Conservation (phyloP, 176 grass and related monocot genomes). For the Rhynchospora pubera region DNA sequence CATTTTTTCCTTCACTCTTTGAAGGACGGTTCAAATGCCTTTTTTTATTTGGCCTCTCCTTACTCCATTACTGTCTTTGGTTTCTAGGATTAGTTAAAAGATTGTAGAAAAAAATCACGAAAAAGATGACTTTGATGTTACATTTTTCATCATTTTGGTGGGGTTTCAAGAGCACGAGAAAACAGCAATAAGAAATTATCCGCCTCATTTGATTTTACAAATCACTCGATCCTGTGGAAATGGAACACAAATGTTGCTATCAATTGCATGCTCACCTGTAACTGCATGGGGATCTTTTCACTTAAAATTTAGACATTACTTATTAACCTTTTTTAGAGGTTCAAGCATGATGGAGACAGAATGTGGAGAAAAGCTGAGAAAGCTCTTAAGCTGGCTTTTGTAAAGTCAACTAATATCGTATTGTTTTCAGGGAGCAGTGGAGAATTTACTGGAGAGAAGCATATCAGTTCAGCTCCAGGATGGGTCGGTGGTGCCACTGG, state of each 20-base stretch:
- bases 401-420: conserved; percentile 11
- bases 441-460: conserved; percentile 81
- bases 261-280: background rate
- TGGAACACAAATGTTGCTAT: background rate
- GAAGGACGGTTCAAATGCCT: background rate
- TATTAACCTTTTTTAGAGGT: background rate
- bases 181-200: background rate
- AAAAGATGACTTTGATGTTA: background rate
- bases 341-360: background rate
- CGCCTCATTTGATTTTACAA: background rate
- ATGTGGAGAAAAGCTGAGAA: background rate
- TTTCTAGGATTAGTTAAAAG: background rate
- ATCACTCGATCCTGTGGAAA: background rate
- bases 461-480: conserved; percentile 70
- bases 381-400: background rate
- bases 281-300: background rate
- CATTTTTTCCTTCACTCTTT: background rate
- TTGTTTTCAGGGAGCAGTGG: conserved; percentile 75
- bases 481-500: conserved; percentile 60
- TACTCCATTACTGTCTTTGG: background rate
- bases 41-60: background rate
- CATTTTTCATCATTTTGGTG: background rate
- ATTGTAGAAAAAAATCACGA: background rate
- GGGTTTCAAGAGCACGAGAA: background rate
- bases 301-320: background rate